Evolutionary conservation across 176 grass and related monocot species (phyloP).

Genomic region (Triticum dicoccoides): DNA sequence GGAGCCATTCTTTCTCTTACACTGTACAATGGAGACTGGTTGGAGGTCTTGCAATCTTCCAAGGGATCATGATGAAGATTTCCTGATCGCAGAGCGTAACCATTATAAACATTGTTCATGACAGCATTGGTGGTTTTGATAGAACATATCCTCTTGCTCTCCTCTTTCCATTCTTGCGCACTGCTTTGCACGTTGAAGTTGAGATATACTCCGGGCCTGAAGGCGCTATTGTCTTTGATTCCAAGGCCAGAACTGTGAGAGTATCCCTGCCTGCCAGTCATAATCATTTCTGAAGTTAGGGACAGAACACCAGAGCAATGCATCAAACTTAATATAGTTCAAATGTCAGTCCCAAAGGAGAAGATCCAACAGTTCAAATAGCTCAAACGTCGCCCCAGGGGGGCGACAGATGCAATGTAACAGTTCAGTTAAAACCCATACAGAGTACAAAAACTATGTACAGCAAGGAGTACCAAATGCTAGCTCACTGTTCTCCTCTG

Average conservation of each 20-base stretch:
- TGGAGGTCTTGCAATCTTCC: conserved; percentile 42
- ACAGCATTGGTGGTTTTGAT: conserved; percentile 26
- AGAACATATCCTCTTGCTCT: conserved; percentile 38
- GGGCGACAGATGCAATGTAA: background rate
- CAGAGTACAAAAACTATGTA: background rate
- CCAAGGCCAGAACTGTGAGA: conserved; percentile 32
- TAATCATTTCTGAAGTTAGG: conserved; percentile 26
- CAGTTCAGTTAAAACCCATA: background rate
- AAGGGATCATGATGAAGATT: conserved; percentile 30
- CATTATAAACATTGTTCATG: background rate
- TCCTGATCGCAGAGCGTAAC: background rate
- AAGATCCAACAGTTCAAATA: background rate
- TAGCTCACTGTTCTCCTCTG: background rate
- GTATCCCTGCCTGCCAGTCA: conserved; percentile 40
- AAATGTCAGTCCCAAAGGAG: background rate
- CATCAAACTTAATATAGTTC: background rate
- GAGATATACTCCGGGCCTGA: conserved; percentile 14
- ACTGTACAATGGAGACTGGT: conserved; percentile 11
- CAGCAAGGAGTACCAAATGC: background rate
- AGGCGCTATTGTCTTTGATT: background rate
- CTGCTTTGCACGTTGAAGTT: conserved; percentile 18
- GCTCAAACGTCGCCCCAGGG: background rate
- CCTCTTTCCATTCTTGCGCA: conserved; percentile 30
- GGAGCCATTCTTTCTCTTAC: conserved; percentile 40
- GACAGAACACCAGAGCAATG: background rate